Percentiles rank a stretch among this genome's conserved stretches.
Conservation (phyloP, 1,284 basidiomycete species). For the Gomphus sp. region DNA sequence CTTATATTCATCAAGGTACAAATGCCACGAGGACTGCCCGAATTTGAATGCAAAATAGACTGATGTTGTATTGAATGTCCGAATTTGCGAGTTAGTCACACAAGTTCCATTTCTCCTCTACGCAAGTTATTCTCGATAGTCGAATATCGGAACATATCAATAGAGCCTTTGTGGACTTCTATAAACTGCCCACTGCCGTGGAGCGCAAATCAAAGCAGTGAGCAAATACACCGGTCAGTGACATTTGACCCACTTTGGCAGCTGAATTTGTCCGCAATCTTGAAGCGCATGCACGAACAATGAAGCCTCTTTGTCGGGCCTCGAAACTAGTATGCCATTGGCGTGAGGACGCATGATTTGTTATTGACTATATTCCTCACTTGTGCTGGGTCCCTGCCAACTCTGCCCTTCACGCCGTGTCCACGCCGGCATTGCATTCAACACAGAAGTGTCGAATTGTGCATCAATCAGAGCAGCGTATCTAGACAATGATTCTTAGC, state of each 20-base stretch:
- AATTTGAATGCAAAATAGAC: no score
- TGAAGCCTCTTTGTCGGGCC: conserved; percentile 63
- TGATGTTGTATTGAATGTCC: no score
- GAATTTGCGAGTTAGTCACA: conserved; percentile 18
- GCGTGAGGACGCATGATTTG: not conserved
- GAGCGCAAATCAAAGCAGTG: conserved; percentile 1
- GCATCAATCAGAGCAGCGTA: conserved; percentile 65
- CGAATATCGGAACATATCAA: conserved; percentile 60
- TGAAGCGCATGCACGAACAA: conserved; percentile 74
- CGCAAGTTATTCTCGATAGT: conserved; percentile 61
- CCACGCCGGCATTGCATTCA: conserved; percentile 69
- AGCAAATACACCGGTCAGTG: not conserved
- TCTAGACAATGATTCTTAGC: conserved; percentile 26
- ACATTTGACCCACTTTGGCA: conserved; percentile 56
- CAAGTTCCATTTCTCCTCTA: conserved; percentile 62
- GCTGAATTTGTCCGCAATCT: conserved; percentile 56
- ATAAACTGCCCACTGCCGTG: conserved; percentile 45
- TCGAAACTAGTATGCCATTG: conserved; percentile 41
- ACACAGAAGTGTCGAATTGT: conserved; percentile 65
- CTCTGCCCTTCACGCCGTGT: conserved; percentile 60
- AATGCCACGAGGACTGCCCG: no score
- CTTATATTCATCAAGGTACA: no score
- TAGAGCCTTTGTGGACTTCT: conserved; percentile 60
- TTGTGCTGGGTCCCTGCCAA: conserved; percentile 53
- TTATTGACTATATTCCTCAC: conserved; percentile 53